Evolutionary conservation across 805 yeast species (phyloP), one percentile per base, ranked within the genome.

Genomic region (Priceomyces melissophilus): DNA sequence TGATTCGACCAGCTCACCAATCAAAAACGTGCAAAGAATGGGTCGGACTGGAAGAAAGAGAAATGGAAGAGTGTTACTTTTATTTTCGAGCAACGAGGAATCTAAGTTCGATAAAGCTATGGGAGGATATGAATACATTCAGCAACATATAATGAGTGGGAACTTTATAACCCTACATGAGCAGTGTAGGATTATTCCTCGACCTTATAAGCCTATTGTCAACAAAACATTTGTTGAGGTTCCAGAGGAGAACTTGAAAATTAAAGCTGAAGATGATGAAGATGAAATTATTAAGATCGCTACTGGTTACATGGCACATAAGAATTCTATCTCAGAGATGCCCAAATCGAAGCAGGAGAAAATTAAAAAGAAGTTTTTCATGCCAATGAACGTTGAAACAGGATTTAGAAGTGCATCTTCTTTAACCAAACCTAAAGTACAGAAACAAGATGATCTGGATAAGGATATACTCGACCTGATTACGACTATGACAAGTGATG

Each of bases 11-110:
- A 75, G 89, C 23, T 87, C 96, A 34, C 97, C 98, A 0, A 91
- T 93, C 42, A 87, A 95, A 44, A 89, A 86, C 51, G 76, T 93
- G 31, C 99, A 93, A 59, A 69, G 99, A 52, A 88, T 93, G 95
- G 99, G 99, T 20, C 79, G 99, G 65, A 93, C 99, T 0, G 99
- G 99, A 13, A 82, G 99, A 64, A 87, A 88, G 56, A 70, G 96
- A 51, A 88, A 86, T 51, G 99, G 99, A 31, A 77, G 75, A 43
- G 86, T 93, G 2, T 65, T 87, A 3, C 62, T 90, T 29, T 61
- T 93, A 4, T 79, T 91, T 53, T 78, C 96, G 7, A 76, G 84
- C 10, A 79, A 79, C 47, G 99, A 93, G 61, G 78, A 83, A 41
- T 54, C 64, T 4, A 95, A 91, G 55, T 87, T 87, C 57, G 86